Conservation (phyloP, 164 flowering plant genomes). For the Taxillus chinensis region DNA sequence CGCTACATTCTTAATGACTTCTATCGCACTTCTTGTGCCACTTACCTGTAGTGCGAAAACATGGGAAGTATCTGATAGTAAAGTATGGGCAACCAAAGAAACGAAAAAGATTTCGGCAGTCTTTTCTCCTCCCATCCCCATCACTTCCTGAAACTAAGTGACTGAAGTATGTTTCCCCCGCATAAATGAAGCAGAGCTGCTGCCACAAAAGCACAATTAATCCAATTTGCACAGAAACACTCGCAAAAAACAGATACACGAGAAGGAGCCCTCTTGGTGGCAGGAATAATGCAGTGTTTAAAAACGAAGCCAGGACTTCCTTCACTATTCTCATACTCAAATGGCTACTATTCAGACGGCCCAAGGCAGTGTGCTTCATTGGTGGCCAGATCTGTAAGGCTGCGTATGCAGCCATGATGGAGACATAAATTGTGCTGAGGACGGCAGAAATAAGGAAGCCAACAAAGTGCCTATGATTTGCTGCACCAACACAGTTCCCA, state of each 20-base stretch:
- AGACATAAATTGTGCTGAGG: conserved; percentile 50
- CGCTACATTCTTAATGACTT: not conserved
- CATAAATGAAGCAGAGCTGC: conserved; percentile 68
- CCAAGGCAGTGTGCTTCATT: conserved; percentile 11
- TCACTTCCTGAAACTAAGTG: conserved; percentile 36
- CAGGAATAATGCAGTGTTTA: conserved; percentile 37
- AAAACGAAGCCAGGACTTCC: conserved; percentile 32
- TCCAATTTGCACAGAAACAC: conserved; percentile 61
- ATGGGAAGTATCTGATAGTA: conserved; percentile 29
- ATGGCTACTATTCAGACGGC: conserved; percentile 7
- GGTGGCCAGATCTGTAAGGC: conserved; percentile 57
- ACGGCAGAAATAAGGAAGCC: conserved; percentile 60
- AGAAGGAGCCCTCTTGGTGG: conserved; percentile 64
- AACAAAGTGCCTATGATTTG: conserved; percentile 69
- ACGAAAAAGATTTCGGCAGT: conserved; percentile 50
- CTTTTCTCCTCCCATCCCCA: conserved; percentile 32
- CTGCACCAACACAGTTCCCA: conserved; percentile 95
- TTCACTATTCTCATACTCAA: conserved; percentile 20
- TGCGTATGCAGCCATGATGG: conserved; percentile 42
- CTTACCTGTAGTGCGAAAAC: conserved; percentile 34
- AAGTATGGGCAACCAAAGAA: conserved; percentile 62
- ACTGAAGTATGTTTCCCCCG: conserved; percentile 72
- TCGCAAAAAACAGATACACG: conserved; percentile 61
- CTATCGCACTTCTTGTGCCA: conserved; percentile 23
- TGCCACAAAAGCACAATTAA: conserved; percentile 76